Conservation (phyloP, 1,284 basidiomycete genomes). For the Marasmius sp. region DNA sequence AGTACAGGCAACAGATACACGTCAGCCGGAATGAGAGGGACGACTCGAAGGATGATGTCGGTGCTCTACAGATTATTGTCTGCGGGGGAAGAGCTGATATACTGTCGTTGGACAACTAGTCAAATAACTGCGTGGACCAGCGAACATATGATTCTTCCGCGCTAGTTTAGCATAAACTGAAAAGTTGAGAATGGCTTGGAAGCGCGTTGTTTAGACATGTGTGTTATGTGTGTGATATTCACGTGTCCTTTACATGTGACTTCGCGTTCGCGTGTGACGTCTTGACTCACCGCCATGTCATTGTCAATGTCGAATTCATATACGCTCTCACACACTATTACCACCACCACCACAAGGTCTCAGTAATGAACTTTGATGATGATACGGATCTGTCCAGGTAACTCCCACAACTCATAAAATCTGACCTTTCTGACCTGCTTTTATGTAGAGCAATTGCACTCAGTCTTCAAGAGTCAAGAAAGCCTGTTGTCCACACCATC, state of each 20-base stretch:
- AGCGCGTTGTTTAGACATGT: background rate
- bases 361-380: background rate
- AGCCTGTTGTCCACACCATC: background rate
- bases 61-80: background rate
- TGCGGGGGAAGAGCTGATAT: background rate
- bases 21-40: too few species aligned
- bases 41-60: too few species aligned
- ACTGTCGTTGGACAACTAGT: background rate
- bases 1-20: too few species aligned
- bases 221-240: too few species aligned
- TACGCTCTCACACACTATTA: background rate
- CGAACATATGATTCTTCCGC: background rate
- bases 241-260: background rate
- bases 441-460: conserved; percentile 7
- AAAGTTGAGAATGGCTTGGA: background rate
- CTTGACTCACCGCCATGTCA: background rate
- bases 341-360: background rate
- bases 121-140: background rate
- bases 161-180: background rate
- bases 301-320: too few species aligned
- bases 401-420: too few species aligned
- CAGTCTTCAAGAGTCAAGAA: conserved; percentile 5
- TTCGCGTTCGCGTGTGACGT: background rate
- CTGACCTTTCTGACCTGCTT: background rate
- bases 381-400: background rate